These are phyloP conservation scores for Aspergillus versicolor DNA, from an alignment of 2,329 filamentous ascomycete genomes.

Conservation along the genomic window DNA sequence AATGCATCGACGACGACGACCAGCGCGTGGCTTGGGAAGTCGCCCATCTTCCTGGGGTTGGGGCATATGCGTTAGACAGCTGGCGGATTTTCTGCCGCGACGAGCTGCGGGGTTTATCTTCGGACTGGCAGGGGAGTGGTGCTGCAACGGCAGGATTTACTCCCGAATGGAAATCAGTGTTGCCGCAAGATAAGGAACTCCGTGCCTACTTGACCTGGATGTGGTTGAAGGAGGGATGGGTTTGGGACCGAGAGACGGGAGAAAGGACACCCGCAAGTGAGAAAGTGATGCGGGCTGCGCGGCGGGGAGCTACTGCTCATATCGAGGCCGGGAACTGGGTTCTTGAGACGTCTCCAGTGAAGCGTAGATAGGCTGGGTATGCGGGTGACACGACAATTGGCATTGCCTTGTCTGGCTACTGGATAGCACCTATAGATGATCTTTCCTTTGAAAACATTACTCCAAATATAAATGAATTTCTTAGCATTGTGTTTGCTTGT, in stretches of 20 bases:
- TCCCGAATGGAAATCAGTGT: conserved; percentile 87
- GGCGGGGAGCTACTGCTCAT: conserved; percentile 41
- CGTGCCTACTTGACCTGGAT: conserved; percentile 83
- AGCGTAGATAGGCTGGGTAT: conserved; percentile 25
- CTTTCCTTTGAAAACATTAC: neutral
- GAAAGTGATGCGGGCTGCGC: conserved; percentile 38
- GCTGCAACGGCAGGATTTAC: conserved; percentile 57
- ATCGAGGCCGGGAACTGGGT: conserved; percentile 43
- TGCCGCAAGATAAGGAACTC: conserved; percentile 84
- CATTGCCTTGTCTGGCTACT: neutral
- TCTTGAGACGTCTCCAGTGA: conserved; percentile 34
- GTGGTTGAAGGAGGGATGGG: conserved; percentile 84
- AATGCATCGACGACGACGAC: conserved; percentile 50
- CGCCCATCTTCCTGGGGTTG: conserved; percentile 74
- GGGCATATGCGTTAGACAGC: conserved; percentile 80
- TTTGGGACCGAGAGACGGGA: conserved; percentile 75
- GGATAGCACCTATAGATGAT: neutral
- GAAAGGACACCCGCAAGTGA: conserved; percentile 41
- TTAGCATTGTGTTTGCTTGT: neutral
- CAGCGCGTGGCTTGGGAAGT: conserved; percentile 72
- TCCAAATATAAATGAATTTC: neutral
- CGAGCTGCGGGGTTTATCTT: conserved; percentile 63
- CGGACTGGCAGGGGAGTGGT: conserved; percentile 64
- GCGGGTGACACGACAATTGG: too few species aligned
- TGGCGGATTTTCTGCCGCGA: conserved; percentile 95